phyloP scores from a whole-genome alignment of 345 rosid genomes.

The Arabis hirsuta region DNA sequence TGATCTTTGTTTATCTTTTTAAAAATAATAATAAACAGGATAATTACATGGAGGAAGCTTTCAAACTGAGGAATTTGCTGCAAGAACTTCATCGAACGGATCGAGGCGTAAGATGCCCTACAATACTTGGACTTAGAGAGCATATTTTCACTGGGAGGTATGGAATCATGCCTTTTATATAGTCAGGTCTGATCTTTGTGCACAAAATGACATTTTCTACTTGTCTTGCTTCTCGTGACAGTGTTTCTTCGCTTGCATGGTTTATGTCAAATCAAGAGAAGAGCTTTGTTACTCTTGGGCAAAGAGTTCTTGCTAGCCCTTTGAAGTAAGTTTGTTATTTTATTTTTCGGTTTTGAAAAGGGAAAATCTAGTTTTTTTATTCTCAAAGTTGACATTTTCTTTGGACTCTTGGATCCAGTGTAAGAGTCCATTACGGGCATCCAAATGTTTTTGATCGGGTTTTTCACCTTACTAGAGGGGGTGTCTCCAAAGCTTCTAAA shows the following conservation, averaged over 20 bases:
- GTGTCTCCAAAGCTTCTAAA: slow-evolving; percentile 88
- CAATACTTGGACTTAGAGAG: slow-evolving; percentile 78
- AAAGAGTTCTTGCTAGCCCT: slow-evolving; percentile 75
- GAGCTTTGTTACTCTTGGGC: slow-evolving; percentile 82
- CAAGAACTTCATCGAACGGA: slow-evolving; percentile 61
- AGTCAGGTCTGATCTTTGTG: slow-evolving; percentile 41
- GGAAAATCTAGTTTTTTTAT: slow-evolving; percentile 4
- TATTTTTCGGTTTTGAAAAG: slow-evolving; percentile 50
- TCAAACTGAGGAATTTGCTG: slow-evolving; percentile 82
- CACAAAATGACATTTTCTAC: slow-evolving; percentile 17
- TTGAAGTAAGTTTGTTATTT: slow-evolving; percentile 50
- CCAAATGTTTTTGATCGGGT: slow-evolving; percentile 69
- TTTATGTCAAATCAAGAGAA: slow-evolving; percentile 87
- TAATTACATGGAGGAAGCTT: slow-evolving; percentile 84
- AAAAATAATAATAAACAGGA: slow-evolving; percentile 47
- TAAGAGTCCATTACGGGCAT: slow-evolving; percentile 60
- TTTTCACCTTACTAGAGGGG: slow-evolving; percentile 91
- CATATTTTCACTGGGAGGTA: slow-evolving; percentile 91
- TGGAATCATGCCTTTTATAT: slow-evolving; percentile 1
- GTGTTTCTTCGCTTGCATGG: slow-evolving; percentile 92
- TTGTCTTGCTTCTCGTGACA: slow-evolving; percentile 47
- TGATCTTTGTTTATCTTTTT: not conserved
- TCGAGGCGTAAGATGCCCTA: slow-evolving; percentile 67
- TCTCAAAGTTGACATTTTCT: slow-evolving; percentile 1
- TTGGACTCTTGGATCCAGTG: slow-evolving; percentile 49